Percentiles rank a stretch among this genome's conserved stretches.
These are phyloP conservation scores for Heterobasidion occidentale DNA, from an alignment of 1,284 basidiomycete species.

Conservation along the genomic window DNA sequence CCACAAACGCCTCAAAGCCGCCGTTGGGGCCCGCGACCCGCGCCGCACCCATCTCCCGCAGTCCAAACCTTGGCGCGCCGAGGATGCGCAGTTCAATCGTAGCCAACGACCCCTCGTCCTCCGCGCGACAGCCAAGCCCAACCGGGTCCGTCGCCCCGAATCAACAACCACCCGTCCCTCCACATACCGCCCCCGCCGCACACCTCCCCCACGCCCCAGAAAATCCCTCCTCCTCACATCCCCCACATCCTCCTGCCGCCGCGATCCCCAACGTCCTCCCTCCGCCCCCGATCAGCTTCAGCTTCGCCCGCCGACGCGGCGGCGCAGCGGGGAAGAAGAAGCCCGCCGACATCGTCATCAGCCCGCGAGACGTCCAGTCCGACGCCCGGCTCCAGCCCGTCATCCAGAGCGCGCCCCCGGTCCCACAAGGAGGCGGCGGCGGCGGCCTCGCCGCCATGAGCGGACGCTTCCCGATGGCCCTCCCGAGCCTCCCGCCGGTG, in stretches of 20 bases:
- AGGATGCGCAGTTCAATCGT: slow-evolving; percentile 13
- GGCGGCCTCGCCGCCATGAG: slow-evolving; percentile 28
- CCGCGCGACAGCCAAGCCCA: slow-evolving; percentile 10
- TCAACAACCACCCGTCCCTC: slow-evolving; percentile 12
- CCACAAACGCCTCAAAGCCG: slow-evolving; percentile 13
- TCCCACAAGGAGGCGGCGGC: slow-evolving; percentile 32
- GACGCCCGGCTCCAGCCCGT: slow-evolving; percentile 47
- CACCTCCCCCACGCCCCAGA: slow-evolving; percentile 7
- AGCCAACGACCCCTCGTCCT: slow-evolving; percentile 14
- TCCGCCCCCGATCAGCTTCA: slow-evolving; percentile 64
- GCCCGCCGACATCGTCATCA: slow-evolving; percentile 71
- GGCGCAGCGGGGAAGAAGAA: slow-evolving; percentile 52
- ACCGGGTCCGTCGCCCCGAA: slow-evolving; percentile 15
- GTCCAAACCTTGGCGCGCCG: slow-evolving; percentile 24
- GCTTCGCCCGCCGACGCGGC: slow-evolving; percentile 52
- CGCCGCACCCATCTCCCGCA: slow-evolving; percentile 19
- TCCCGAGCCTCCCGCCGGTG: slow-evolving; percentile 56
- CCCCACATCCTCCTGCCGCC: not conserved
- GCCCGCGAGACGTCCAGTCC: slow-evolving; percentile 49
- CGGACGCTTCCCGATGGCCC: slow-evolving; percentile 36
- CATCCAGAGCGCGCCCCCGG: slow-evolving; percentile 68
- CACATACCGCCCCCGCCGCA: not conserved
- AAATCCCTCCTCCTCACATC: slow-evolving; percentile 9
- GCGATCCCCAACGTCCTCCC: slow-evolving; percentile 31
- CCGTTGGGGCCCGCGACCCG: slow-evolving; percentile 6